Percentiles rank a stretch among this genome's conserved stretches.
These are phyloP conservation scores for Eleusine indica DNA, from an alignment of 176 grass and related monocot genomes.

Conservation along the genomic window DNA sequence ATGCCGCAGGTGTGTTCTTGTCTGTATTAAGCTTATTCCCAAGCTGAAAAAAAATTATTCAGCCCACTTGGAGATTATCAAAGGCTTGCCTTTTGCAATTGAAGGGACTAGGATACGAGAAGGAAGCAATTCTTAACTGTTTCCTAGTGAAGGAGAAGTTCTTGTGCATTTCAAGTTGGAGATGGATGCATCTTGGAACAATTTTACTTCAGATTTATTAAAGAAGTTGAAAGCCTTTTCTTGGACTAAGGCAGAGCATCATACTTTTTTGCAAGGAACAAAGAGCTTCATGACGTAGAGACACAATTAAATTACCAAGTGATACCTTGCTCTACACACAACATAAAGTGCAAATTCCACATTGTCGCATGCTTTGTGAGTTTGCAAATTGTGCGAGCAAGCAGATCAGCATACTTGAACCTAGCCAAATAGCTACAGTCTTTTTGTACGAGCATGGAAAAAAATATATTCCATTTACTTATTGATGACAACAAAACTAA, in stretches of 20 bases:
- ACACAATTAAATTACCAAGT: neutral
- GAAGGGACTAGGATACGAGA: neutral
- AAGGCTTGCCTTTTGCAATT: too few species aligned
- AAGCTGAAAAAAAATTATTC: neutral
- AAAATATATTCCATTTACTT: neutral
- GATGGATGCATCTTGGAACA: too few species aligned
- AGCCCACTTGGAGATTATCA: neutral
- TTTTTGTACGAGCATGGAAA: neutral
- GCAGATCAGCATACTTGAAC: neutral
- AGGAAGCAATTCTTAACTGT: constrained; percentile 18
- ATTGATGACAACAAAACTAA: neutral
- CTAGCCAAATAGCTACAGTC: neutral
- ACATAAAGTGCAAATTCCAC: neutral
- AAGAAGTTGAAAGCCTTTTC: neutral
- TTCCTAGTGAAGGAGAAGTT: neutral
- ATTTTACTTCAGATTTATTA: constrained; percentile 14
- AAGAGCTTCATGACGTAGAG: neutral
- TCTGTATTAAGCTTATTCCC: too few species aligned
- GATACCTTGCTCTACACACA: neutral
- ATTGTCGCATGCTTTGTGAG: neutral
- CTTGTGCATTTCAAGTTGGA: constrained; percentile 1
- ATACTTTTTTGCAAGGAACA: neutral
- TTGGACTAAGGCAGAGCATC: neutral
- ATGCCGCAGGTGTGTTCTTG: too few species aligned
- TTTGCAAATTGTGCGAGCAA: neutral